A percentile compares a stretch with the other conserved stretches of the same genome.
phyloP scores from a whole-genome alignment of 352 stramenopile genomes.

The Globisporangium recalcitrans region DNA sequence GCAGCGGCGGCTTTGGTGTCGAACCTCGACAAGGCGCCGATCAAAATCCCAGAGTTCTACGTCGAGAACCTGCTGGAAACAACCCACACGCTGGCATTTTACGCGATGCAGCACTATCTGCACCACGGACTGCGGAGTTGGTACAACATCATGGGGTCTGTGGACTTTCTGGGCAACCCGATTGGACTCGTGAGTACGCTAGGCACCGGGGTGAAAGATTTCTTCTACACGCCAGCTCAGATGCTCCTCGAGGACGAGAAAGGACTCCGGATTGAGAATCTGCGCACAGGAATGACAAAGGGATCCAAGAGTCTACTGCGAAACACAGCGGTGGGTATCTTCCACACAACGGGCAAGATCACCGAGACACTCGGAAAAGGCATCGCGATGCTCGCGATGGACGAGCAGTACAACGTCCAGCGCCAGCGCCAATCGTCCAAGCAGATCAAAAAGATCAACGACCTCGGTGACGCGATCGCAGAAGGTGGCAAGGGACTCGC shows the following conservation, averaged over 20 bases:
- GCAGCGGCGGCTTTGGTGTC: conserved; percentile 75
- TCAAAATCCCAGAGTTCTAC: conserved; percentile 88
- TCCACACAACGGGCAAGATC: conserved; percentile 89
- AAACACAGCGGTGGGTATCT: conserved; percentile 85
- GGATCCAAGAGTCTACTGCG: conserved; percentile 83
- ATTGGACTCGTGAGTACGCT: conserved; percentile 88
- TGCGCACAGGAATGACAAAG: conserved; percentile 85
- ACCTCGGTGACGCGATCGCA: conserved; percentile 74
- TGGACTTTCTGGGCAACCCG: conserved; percentile 89
- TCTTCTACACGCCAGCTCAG: conserved; percentile 93
- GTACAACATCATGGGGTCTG: conserved; percentile 87
- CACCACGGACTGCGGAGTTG: conserved; percentile 78
- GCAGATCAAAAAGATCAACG: conserved; percentile 75
- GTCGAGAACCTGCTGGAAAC: conserved; percentile 86
- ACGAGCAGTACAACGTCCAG: conserved; percentile 85
- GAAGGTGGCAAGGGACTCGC: conserved; percentile 78
- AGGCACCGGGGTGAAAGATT: conserved; percentile 89
- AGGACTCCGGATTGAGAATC: conserved; percentile 76
- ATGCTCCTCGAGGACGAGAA: conserved; percentile 90
- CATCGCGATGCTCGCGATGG: conserved; percentile 80
- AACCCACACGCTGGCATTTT: conserved; percentile 78
- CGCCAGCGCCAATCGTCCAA: conserved; percentile 64
- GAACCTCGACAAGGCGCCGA: conserved; percentile 81
- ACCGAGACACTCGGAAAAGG: conserved; percentile 86
- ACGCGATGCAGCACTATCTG: conserved; percentile 85